phyloP scores from a whole-genome alignment of 768 basidiomycete species.

The Xanthoconium purpureum region DNA sequence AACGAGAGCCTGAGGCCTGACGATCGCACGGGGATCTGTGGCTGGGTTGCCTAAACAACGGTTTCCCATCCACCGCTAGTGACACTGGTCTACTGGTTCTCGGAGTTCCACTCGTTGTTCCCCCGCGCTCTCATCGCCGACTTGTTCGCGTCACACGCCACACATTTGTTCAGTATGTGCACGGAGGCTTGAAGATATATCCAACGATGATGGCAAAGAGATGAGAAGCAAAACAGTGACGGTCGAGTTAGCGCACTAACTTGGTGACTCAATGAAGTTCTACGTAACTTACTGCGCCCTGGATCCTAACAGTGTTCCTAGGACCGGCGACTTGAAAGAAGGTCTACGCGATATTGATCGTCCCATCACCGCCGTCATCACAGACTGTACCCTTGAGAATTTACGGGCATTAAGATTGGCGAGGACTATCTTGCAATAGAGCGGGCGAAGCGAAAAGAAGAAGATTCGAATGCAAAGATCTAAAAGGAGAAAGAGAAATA shows the following conservation, averaged over 20 bases:
- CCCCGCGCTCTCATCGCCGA: neutral
- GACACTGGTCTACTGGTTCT: neutral
- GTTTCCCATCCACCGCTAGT: too few relatives aligned
- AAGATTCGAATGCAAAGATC: conserved; percentile 6
- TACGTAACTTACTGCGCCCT: too few relatives aligned
- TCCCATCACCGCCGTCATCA: neutral
- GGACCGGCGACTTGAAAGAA: neutral
- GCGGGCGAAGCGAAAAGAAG: conserved; percentile 8
- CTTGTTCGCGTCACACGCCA: neutral
- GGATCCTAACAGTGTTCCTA: neutral
- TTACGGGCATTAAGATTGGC: conserved; percentile 10
- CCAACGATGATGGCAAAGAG: too few relatives aligned
- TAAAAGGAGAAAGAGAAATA: neutral
- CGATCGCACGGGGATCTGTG: too few relatives aligned
- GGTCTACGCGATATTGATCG: neutral
- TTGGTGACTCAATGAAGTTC: neutral
- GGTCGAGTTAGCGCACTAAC: neutral
- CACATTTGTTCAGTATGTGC: neutral
- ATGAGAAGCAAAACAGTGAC: neutral
- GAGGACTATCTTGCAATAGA: conserved; percentile 12
- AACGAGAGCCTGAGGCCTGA: too few relatives aligned
- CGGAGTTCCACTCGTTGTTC: neutral
- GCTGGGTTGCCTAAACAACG: too few relatives aligned
- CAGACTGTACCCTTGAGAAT: neutral
- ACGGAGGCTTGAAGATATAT: too few relatives aligned